These are phyloP conservation scores for Skeletonema potamos DNA, from an alignment of 108 stramenopile species.

Conservation along the genomic window DNA sequence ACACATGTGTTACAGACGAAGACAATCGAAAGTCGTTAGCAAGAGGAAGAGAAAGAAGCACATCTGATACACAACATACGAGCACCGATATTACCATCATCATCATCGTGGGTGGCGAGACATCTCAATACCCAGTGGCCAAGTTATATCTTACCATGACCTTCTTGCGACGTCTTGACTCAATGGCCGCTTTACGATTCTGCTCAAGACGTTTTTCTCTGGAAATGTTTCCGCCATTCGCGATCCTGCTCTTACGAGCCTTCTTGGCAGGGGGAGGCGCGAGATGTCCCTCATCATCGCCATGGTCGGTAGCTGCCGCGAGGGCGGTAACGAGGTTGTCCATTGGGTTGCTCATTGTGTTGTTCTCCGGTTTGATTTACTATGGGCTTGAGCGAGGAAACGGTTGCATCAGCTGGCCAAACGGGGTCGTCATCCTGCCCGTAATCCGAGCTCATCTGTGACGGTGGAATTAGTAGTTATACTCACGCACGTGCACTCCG, in stretches of 20 bases:
- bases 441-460: background rate
- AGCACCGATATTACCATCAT: background rate
- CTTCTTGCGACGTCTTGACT: slow-evolving; percentile 83
- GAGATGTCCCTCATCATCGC: background rate
- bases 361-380: background rate
- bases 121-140: background rate
- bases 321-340: background rate
- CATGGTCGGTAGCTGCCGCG: background rate
- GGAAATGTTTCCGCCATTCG: slow-evolving; percentile 10
- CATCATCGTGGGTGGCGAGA: background rate
- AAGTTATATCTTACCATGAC: slow-evolving; percentile 38
- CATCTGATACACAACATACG: too few relatives aligned
- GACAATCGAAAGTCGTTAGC: background rate
- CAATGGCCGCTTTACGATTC: slow-evolving; percentile 83
- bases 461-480: background rate
- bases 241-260: background rate
- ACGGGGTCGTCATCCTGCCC: background rate
- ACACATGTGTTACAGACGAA: background rate
- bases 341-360: background rate
- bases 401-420: background rate
- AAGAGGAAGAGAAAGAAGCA: background rate
- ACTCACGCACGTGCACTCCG: background rate
- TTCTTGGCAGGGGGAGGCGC: slow-evolving; percentile 3
- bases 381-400: background rate
- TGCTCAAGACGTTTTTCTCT: slow-evolving; percentile 79